A percentile compares a stretch with the other conserved stretches of the same genome.
These are phyloP conservation scores for Emericellopsis cladophorae DNA, from an alignment of 2,329 filamentous ascomycete genomes.

Conservation along the genomic window DNA sequence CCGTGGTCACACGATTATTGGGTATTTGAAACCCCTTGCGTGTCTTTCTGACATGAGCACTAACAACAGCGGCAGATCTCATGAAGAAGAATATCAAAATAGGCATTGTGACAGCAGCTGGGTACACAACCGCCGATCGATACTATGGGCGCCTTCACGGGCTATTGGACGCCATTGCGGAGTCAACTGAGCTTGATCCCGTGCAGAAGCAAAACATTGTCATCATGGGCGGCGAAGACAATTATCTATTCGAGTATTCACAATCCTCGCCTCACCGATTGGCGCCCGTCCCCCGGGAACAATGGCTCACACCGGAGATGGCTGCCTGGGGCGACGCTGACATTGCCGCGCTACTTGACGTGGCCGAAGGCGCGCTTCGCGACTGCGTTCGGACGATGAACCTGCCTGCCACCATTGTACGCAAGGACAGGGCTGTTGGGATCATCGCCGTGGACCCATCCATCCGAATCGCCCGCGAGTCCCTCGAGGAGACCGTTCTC, in stretches of 20 bases:
- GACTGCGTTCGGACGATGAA: conserved; percentile 72
- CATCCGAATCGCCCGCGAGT: conserved; percentile 68
- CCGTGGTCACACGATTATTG: conserved; percentile 56
- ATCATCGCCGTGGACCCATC: conserved; percentile 51
- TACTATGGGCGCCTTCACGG: conserved; percentile 85
- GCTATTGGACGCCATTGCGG: conserved; percentile 65
- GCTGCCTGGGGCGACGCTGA: conserved; percentile 61
- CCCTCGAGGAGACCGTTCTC: conserved; percentile 88
- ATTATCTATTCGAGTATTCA: conserved; percentile 81
- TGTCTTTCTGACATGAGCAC: background rate
- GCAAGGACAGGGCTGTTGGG: conserved; percentile 80
- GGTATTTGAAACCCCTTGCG: conserved; percentile 15
- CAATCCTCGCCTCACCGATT: conserved; percentile 53
- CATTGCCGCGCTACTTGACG: conserved; percentile 71
- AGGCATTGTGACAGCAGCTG: conserved; percentile 92
- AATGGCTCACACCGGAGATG: conserved; percentile 74
- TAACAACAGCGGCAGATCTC: conserved; percentile 35
- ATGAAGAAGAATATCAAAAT: conserved; percentile 69
- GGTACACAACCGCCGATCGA: conserved; percentile 75
- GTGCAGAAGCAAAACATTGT: conserved; percentile 67
- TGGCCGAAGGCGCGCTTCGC: conserved; percentile 71
- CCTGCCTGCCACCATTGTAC: conserved; percentile 66
- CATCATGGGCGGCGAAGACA: conserved; percentile 91
- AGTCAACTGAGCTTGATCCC: conserved; percentile 43
- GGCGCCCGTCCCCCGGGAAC: conserved; percentile 47